These are phyloP conservation scores for Pisolithus orientalis DNA, from an alignment of 768 basidiomycete species.

Conservation along the genomic window DNA sequence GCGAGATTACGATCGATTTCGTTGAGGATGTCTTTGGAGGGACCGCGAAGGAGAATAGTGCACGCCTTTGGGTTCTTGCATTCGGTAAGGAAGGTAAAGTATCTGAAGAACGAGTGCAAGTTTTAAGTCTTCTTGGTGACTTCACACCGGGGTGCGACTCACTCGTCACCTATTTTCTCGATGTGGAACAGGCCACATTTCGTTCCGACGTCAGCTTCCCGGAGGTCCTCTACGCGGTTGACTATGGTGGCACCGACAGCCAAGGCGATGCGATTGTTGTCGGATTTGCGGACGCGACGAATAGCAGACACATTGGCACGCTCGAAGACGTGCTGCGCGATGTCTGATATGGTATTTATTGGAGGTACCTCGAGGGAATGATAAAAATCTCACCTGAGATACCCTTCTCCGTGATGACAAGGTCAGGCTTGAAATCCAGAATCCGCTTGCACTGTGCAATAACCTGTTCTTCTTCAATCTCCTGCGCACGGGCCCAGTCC, in stretches of 20 bases:
- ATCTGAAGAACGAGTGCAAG: slow-evolving; percentile 39
- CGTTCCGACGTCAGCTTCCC: slow-evolving; percentile 88
- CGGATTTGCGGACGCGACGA: slow-evolving; percentile 96
- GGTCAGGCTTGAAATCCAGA: slow-evolving; percentile 89
- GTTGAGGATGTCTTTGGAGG: slow-evolving; percentile 96
- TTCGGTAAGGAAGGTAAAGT: slow-evolving; percentile 95
- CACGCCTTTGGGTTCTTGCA: slow-evolving; percentile 91
- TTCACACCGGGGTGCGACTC: slow-evolving; percentile 9
- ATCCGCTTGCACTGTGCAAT: slow-evolving; percentile 79
- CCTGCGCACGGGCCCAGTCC: slow-evolving; percentile 88
- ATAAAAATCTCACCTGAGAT: slow-evolving; percentile 64
- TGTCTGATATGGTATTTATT: slow-evolving; percentile 43
- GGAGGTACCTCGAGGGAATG: neutral
- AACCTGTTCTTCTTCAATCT: slow-evolving; percentile 97
- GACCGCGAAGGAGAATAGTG: slow-evolving; percentile 95
- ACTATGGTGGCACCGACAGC: slow-evolving; percentile 96
- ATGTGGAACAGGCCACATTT: slow-evolving; percentile 94
- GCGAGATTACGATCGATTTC: slow-evolving; percentile 97
- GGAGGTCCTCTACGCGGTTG: slow-evolving; percentile 90
- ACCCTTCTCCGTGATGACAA: slow-evolving; percentile 97
- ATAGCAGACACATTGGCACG: slow-evolving; percentile 88
- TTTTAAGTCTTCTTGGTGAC: neutral
- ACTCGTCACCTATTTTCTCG: slow-evolving; percentile 97
- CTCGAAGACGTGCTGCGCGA: slow-evolving; percentile 86
- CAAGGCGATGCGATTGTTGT: slow-evolving; percentile 97